Base-by-base conservation (phyloP, 768 basidiomycete species). In the Leucocoprinus birnbaumii region DNA sequence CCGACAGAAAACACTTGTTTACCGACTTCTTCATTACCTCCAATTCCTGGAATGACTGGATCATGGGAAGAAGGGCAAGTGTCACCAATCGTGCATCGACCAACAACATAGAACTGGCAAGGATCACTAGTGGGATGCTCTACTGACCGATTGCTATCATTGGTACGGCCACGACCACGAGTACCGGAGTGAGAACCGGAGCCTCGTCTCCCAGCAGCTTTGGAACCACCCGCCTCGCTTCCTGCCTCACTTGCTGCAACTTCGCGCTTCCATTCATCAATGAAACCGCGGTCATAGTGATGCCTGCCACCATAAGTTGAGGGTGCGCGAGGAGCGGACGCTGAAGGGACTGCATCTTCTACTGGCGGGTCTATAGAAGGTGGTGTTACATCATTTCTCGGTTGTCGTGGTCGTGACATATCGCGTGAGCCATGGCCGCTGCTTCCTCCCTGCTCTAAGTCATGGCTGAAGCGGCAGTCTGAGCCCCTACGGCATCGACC, bases 61-160 rank as follows among this genome's bases (percentile, higher is more conserved):
- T 66, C 65, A 59, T 69, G 66, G 9, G 57, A 46, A 53, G 60
- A 67, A 47, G 56, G 57, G 54, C 68, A 69, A 27, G 26, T 31
- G 46, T 52, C 51, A 31, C 62, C 64, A 19, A 53, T 31, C 24
- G 53, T 38, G 48, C 65, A 68, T 26, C 31, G 45, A 21, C 65
- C 66, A 44, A 34, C 16, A 46, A 49, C 34, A 53, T 53, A 47
- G 54, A 55, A 43, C 25, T 55, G 47, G 54, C 54, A 55, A 41
- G 47, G 24, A 35, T 58, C 42, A 49, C 52, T 40, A 21, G 47
- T 26, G 45, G 51, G 41, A 49, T 44, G 11, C 35, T 55, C 54
- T 55, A 55, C 54, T 55, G 48, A 55, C 54, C 54, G 54, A 55
- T 55, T 55, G 18, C 3, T 55, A 14, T 16, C 47, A 35, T 18